phyloP scores from a whole-genome alignment of 2,329 filamentous ascomycete genomes.

The Neophaeococcomyces aloes region DNA sequence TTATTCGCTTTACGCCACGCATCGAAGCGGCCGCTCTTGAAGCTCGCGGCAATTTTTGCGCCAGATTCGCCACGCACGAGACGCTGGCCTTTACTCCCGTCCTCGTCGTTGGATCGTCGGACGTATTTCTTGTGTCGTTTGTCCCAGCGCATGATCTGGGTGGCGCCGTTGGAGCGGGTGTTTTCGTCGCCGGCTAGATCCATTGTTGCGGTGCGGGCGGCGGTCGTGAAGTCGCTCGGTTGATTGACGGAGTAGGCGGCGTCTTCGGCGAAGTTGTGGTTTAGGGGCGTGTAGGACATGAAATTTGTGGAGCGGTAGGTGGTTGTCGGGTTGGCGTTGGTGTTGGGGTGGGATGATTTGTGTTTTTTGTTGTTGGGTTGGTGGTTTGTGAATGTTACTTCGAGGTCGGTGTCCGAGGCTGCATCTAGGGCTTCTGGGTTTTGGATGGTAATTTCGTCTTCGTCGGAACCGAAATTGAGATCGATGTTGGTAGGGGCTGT shows the following conservation, averaged over 20 bases:
- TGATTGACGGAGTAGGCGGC: conserved; percentile 85
- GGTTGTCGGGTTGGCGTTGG: conserved; percentile 33
- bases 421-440: conserved; percentile 4
- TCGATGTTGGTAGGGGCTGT: no score
- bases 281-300: conserved; percentile 88
- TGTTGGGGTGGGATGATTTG: conserved; percentile 38
- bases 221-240: conserved; percentile 69
- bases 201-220: conserved; percentile 80
- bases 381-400: conserved; percentile 56
- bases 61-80: conserved; percentile 84
- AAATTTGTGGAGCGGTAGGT: conserved; percentile 77
- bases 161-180: conserved; percentile 67
- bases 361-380: conserved; percentile 28
- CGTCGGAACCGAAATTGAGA: conserved; percentile 19
- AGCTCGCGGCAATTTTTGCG: conserved; percentile 88
- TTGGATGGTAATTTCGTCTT: conserved; percentile 25
- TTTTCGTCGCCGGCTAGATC: conserved; percentile 85
- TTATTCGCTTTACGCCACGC: conserved; percentile 82
- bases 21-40: conserved; percentile 89
- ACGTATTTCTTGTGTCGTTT: conserved; percentile 96
- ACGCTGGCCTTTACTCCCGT: conserved; percentile 66
- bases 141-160: conserved; percentile 83
- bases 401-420: conserved; percentile 53
- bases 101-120: conserved; percentile 79
- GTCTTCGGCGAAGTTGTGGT: conserved; percentile 72